Evolutionary conservation across 495 filamentous ascomycete species (phyloP).

Genomic region (Aspergillus saccharolyticus): DNA sequence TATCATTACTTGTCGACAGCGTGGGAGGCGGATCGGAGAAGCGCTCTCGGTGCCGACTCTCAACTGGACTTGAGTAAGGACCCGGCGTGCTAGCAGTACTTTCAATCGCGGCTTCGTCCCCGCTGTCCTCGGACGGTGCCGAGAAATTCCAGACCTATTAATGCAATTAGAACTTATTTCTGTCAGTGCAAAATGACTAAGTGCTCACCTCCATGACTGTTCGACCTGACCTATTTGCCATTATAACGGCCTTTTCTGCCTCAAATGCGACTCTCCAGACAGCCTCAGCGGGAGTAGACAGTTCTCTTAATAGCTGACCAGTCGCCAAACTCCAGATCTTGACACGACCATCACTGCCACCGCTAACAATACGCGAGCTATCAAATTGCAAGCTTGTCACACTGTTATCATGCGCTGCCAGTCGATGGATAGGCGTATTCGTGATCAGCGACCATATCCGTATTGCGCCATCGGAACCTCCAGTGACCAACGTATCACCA

Average conservation of each 20-base stretch:
- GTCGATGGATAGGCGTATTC: constrained; percentile 83
- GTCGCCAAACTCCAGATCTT: constrained; percentile 96
- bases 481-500: constrained; percentile 88
- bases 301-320: constrained; percentile 83
- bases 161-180: neutral
- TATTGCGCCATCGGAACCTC: constrained; percentile 91
- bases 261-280: constrained; percentile 98
- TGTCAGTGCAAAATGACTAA: constrained; percentile 8
- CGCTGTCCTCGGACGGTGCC: constrained; percentile 62
- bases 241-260: constrained; percentile 94
- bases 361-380: constrained; percentile 86
- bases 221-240: constrained; percentile 73
- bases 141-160: constrained; percentile 85
- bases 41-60: constrained; percentile 21
- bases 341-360: constrained; percentile 91
- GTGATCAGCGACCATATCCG: constrained; percentile 90
- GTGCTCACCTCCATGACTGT: constrained; percentile 90
- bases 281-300: constrained; percentile 83
- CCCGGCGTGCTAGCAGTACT: constrained; percentile 38
- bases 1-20: constrained; percentile 24
- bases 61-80: constrained; percentile 19
- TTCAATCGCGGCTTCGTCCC: constrained; percentile 27
- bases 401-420: constrained; percentile 97
- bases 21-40: constrained; percentile 35
- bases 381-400: constrained; percentile 97